Percentiles rank a stretch among this genome's conserved stretches.
Conservation (phyloP, 2,329 filamentous ascomycete species). For the Fusarium solani-melongenae region DNA sequence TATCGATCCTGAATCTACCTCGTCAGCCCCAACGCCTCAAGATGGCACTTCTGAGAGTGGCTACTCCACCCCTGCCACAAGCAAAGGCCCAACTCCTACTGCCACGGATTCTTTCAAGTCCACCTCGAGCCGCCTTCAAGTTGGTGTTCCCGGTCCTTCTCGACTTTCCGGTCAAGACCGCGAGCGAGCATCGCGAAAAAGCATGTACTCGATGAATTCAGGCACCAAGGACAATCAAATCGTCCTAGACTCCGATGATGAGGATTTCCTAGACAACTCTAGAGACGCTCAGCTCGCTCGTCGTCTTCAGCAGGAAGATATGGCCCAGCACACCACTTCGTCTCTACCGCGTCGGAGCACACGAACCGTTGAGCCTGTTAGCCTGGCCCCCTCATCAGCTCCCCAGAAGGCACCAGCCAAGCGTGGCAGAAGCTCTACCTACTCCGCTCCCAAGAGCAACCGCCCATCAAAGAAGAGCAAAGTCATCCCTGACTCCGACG, state of each 20-base stretch:
- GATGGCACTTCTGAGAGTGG: slow-evolving; percentile 47
- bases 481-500: slow-evolving; percentile 47
- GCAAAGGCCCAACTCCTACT: slow-evolving; percentile 50
- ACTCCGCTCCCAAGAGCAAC: slow-evolving; percentile 18
- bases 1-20: slow-evolving; percentile 45
- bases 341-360: slow-evolving; percentile 22
- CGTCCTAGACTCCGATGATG: slow-evolving; percentile 56
- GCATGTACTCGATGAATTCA: slow-evolving; percentile 61
- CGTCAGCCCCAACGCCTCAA: slow-evolving; percentile 46
- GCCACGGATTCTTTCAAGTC: slow-evolving; percentile 38
- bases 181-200: slow-evolving; percentile 50
- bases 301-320: slow-evolving; percentile 50
- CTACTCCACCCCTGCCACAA: slow-evolving; percentile 52
- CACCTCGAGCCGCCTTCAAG: slow-evolving; percentile 40
- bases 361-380: slow-evolving; percentile 14
- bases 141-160: slow-evolving; percentile 42
- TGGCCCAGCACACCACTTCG: slow-evolving; percentile 17
- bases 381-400: neutral
- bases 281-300: slow-evolving; percentile 48
- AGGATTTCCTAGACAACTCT: slow-evolving; percentile 41
- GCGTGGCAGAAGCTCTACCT: slow-evolving; percentile 40
- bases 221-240: slow-evolving; percentile 55
- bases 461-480: slow-evolving; percentile 46
- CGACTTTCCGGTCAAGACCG: slow-evolving; percentile 28
- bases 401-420: slow-evolving; percentile 33